Conservation (phyloP, 306 rosid genomes). For the Gleditsia sinensis region DNA sequence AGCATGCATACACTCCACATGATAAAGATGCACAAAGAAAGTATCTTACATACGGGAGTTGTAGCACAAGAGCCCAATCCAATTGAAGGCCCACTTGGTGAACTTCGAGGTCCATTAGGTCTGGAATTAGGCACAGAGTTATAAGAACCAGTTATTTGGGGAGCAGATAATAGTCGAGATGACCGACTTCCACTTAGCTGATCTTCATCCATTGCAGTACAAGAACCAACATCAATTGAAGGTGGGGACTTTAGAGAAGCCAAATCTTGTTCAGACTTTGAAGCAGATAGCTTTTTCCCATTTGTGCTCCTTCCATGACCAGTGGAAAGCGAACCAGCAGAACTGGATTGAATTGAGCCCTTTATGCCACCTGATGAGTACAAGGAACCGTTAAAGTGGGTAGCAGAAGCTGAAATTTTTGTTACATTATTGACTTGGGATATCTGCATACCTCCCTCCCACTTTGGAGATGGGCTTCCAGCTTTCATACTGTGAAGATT, state of each 20-base stretch:
- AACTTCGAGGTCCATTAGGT: slow-evolving; percentile 59
- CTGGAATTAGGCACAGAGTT: slow-evolving; percentile 53
- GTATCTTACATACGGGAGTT: slow-evolving; percentile 85
- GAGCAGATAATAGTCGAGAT: slow-evolving; percentile 73
- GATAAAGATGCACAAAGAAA: slow-evolving; percentile 39
- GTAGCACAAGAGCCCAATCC: slow-evolving; percentile 70
- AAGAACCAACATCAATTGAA: slow-evolving; percentile 62
- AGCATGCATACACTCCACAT: slow-evolving; percentile 21
- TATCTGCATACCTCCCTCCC: slow-evolving; percentile 77
- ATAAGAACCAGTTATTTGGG: slow-evolving; percentile 55
- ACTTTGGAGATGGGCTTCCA: slow-evolving; percentile 73
- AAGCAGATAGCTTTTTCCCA: slow-evolving; percentile 66
- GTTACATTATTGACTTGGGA: slow-evolving; percentile 57
- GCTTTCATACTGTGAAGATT: slow-evolving; percentile 60
- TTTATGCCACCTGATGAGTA: slow-evolving; percentile 61
- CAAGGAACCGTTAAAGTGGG: slow-evolving; percentile 62
- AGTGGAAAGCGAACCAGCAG: slow-evolving; percentile 65
- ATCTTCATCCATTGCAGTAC: slow-evolving; percentile 75
- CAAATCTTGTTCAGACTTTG: slow-evolving; percentile 98
- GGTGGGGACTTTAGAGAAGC: slow-evolving; percentile 77
- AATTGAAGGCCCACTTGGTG: slow-evolving; percentile 44
- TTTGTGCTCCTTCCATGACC: slow-evolving; percentile 63
- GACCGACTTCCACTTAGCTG: slow-evolving; percentile 64
- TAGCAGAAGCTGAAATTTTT: slow-evolving; percentile 44
- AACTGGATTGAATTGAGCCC: slow-evolving; percentile 68